A percentile compares a stretch with the other conserved stretches of the same genome.
Evolutionary conservation across 225 moss, liverwort and hornwort species (phyloP).

Genomic region (Asterella californica): DNA sequence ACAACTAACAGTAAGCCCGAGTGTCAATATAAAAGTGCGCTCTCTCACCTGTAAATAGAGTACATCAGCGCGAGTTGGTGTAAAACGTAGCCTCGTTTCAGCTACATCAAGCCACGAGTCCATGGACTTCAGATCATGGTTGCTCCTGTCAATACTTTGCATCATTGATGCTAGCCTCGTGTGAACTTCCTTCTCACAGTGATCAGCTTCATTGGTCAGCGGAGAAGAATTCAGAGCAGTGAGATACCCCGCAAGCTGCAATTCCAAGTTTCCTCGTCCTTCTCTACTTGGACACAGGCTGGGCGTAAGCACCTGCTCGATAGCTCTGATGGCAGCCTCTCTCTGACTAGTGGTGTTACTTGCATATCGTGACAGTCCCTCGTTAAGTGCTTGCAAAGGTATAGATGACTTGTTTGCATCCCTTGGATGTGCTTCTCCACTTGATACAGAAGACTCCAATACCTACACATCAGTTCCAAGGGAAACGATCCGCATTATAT

Average conservation of each 20-base stretch:
- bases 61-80: slow-evolving; percentile 43
- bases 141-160: slow-evolving; percentile 32
- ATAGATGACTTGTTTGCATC: slow-evolving; percentile 16
- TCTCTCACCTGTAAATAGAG: slow-evolving; percentile 39
- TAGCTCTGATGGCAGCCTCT: slow-evolving; percentile 36
- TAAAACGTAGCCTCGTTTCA: slow-evolving; percentile 35
- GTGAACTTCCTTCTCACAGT: slow-evolving; percentile 31
- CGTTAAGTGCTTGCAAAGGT: slow-evolving; percentile 21
- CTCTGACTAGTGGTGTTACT: slow-evolving; percentile 33
- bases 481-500: background rate
- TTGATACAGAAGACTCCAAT: background rate
- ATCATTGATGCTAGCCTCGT: slow-evolving; percentile 35
- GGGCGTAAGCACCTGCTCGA: slow-evolving; percentile 36
- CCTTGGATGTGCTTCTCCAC: slow-evolving; percentile 22
- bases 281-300: slow-evolving; percentile 32
- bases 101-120: slow-evolving; percentile 47
- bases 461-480: background rate
- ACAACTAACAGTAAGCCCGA: too few species aligned
- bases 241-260: slow-evolving; percentile 43
- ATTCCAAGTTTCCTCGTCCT: slow-evolving; percentile 43
- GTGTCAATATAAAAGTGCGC: too few species aligned
- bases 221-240: slow-evolving; percentile 40
- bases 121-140: slow-evolving; percentile 34
- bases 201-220: slow-evolving; percentile 44
- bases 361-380: slow-evolving; percentile 8